Evolutionary conservation across 257 asterid species (phyloP).

Genomic region (Solanum dulcamara): DNA sequence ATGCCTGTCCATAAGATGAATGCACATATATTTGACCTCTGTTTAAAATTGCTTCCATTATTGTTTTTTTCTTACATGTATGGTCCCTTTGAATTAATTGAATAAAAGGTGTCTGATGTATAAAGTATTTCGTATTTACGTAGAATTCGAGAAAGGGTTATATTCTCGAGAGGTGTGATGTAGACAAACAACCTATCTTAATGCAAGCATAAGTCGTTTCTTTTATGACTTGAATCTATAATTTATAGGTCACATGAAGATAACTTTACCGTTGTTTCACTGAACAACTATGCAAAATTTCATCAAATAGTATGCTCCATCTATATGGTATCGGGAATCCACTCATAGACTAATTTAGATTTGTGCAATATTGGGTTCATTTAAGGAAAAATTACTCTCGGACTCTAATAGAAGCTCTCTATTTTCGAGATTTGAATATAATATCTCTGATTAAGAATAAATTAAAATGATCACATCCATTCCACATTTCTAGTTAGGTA

Average conservation of each 20-base stretch:
- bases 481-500: background rate
- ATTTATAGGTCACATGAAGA: too few species aligned
- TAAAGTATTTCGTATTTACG: accelerated
- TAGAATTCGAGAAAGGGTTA: accelerated
- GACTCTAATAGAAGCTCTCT: accelerated
- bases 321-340: background rate
- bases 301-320: background rate
- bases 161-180: background rate
- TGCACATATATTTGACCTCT: background rate
- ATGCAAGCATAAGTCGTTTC: too few species aligned
- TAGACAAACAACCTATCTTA: background rate
- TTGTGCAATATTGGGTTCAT: accelerated
- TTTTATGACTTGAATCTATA: accelerated
- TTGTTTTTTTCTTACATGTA: background rate
- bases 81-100: background rate
- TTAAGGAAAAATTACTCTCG: accelerated
- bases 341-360: background rate
- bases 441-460: background rate
- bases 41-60: background rate
- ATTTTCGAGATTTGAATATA: accelerated
- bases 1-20: too few species aligned
- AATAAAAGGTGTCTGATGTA: too few species aligned
- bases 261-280: too few species aligned
- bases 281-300: too few species aligned
- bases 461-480: background rate